These are phyloP conservation scores for Paraleonurus japonicus DNA, from an alignment of 257 asterid species.

Conservation along the genomic window DNA sequence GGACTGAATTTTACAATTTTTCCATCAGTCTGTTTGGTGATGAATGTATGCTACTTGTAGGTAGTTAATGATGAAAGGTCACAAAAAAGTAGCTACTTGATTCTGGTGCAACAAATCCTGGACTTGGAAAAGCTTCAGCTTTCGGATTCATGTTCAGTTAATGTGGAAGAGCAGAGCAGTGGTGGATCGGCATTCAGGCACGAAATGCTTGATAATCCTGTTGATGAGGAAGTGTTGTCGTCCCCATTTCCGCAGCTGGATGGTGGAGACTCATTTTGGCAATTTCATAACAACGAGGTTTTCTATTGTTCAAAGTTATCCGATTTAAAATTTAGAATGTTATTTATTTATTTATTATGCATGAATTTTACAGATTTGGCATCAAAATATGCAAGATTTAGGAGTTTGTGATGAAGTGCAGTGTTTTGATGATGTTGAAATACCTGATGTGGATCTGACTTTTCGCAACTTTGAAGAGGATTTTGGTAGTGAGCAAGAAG, in stretches of 20 bases:
- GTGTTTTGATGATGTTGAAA: constrained; percentile 53
- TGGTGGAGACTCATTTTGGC: constrained; percentile 59
- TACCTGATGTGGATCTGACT: constrained; percentile 82
- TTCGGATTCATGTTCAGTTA: constrained; percentile 30
- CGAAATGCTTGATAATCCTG: constrained; percentile 30
- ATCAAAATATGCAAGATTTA: constrained; percentile 81
- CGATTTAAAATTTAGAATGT: too few relatives aligned
- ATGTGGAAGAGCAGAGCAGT: constrained; percentile 31
- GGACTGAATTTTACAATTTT: neutral
- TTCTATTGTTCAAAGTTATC: neutral
- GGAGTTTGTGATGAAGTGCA: constrained; percentile 70
- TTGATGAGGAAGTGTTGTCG: constrained; percentile 42
- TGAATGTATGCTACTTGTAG: constrained; percentile 31
- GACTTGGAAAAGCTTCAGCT: constrained; percentile 62
- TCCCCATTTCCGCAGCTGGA: constrained; percentile 50
- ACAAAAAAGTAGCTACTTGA: constrained; percentile 31
- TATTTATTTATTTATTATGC: too few relatives aligned
- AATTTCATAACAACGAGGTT: constrained; percentile 61
- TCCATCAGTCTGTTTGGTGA: neutral
- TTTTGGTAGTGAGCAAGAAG: constrained; percentile 49
- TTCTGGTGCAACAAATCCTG: constrained; percentile 58
- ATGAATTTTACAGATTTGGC: constrained; percentile 66
- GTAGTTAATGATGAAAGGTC: constrained; percentile 20
- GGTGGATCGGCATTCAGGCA: constrained; percentile 27
- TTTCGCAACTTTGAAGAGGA: constrained; percentile 78